Percentiles rank a stretch among this genome's conserved stretches.
These are phyloP conservation scores for Populus euphratica DNA, from an alignment of 345 rosid species.

Conservation along the genomic window DNA sequence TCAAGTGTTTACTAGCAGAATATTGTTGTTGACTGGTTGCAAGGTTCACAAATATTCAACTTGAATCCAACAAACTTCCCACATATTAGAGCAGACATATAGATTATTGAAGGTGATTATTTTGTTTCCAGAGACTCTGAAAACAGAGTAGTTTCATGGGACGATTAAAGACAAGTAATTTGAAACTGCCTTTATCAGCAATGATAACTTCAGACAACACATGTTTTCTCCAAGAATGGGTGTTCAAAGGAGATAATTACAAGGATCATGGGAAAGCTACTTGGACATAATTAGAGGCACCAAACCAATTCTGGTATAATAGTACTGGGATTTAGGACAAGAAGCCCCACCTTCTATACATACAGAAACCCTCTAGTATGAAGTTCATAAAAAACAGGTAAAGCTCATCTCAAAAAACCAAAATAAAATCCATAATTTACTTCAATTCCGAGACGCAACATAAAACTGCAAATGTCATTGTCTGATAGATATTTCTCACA, in stretches of 20 bases:
- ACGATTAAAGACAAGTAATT: background rate
- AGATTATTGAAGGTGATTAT: background rate
- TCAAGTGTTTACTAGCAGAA: background rate
- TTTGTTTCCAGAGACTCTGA: background rate
- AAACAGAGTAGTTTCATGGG: background rate
- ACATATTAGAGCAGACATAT: background rate
- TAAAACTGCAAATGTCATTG: background rate
- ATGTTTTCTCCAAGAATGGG: background rate
- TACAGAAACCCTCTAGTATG: background rate
- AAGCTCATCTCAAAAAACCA: background rate
- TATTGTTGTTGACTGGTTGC: background rate
- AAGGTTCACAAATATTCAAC: background rate
- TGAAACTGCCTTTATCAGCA: background rate
- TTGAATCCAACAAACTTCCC: background rate
- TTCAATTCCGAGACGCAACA: background rate
- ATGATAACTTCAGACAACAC: background rate
- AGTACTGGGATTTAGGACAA: background rate
- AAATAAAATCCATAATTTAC: background rate
- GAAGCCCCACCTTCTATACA: background rate
- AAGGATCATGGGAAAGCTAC: background rate
- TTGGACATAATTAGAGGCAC: background rate
- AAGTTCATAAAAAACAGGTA: background rate
- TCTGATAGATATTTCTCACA: background rate
- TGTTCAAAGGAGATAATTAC: background rate
- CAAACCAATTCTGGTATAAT: background rate